Evolutionary conservation across 495 filamentous ascomycete genomes (phyloP), one percentile per base, ranked within the genome.

Genomic region (Penicillium subrubescens): DNA sequence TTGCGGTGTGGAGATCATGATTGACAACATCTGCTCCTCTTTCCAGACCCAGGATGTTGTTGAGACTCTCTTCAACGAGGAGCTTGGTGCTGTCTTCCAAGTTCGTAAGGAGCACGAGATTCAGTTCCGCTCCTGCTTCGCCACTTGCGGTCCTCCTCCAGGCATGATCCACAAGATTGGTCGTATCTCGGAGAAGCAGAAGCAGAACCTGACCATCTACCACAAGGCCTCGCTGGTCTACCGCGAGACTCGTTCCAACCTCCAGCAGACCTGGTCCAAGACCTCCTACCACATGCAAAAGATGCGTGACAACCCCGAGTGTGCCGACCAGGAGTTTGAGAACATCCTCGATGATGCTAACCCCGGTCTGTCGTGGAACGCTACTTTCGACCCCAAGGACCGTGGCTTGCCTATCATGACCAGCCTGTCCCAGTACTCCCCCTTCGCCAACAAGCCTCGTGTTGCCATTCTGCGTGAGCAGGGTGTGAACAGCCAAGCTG

Each of bases 61-160:
- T 4, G 86, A 90, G 58, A 85, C 90, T 1, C 84, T 99, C 7
- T 98, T 99, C 84, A 97, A 92, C 70, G 96, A 98, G 73, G 95
- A 98, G 75, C 86, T 99, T n/a, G 94, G 94, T 61, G 95, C 94
- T 19, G 90, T 99, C 35, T 98, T 98, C 85, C 94, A 99, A 72
- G 89, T 98, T 39, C 88, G 91, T 50, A 91, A 90, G 75, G 85
- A 87, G 23, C 88, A 97, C 66, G 90, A 96, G 71, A 90, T 83
- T 43, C 84, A 91, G 48, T 97, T 99, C 84, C 89, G 89, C 61
- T 84, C 89, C 52, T 94, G 92, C 79, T 98, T 99, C 75, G 92
- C 93, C 54, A 96, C 91, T 37, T 95, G 92, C 72, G 94, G 94
- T 7, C 91, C 95, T 41, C 92, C 93, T 53, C 82, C 86, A 12